These are phyloP conservation scores for Scedosporium dehoogii DNA, from an alignment of 2,329 filamentous ascomycete species.

Conservation along the genomic window DNA sequence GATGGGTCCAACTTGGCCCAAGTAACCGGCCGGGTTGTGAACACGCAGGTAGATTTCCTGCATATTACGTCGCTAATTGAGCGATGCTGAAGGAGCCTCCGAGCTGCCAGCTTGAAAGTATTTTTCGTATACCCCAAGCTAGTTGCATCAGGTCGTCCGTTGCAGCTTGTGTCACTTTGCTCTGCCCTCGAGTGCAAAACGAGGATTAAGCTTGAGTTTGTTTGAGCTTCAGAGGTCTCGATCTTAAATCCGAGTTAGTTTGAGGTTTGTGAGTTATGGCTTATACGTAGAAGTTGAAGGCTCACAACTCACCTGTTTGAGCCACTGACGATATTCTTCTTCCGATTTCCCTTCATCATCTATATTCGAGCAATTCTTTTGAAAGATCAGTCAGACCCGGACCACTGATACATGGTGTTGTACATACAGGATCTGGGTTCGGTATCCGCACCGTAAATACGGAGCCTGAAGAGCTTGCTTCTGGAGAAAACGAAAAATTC, in stretches of 20 bases:
- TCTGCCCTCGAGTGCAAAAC: neutral
- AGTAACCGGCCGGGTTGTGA: neutral
- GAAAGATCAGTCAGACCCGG: too few relatives aligned
- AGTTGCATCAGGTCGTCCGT: neutral
- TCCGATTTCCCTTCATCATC: neutral
- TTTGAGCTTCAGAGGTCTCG: neutral
- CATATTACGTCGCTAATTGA: conserved; percentile 1
- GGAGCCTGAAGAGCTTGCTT: neutral
- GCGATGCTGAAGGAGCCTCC: neutral
- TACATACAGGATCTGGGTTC: too few relatives aligned
- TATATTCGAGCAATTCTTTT: too few relatives aligned
- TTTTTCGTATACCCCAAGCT: neutral
- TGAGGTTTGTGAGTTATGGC: too few relatives aligned
- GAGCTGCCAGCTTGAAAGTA: neutral
- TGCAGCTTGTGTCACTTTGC: neutral
- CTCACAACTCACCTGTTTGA: neutral
- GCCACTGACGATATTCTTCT: neutral
- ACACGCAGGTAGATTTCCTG: neutral
- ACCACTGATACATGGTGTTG: too few relatives aligned
- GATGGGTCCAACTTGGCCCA: neutral
- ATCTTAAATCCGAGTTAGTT: neutral
- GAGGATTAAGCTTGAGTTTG: neutral
- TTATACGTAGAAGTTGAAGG: neutral
- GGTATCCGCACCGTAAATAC: neutral
- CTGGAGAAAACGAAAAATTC: neutral